Conservation (phyloP, 1,139 yeast species). For the Saccharomyces uvarum region DNA sequence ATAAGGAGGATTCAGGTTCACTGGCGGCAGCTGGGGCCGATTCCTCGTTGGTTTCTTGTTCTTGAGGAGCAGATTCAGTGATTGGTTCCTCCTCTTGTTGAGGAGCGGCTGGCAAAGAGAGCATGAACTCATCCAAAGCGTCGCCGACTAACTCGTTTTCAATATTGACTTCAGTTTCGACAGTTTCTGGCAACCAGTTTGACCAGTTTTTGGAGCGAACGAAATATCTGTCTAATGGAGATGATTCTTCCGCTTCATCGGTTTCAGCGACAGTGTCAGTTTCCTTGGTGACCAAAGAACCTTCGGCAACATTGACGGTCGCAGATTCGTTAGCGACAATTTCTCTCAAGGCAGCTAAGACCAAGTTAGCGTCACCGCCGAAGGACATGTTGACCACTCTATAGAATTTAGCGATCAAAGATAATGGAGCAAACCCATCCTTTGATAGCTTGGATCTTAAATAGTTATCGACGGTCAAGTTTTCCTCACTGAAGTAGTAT, state of each 20-base stretch:
- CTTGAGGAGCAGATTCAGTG: neutral
- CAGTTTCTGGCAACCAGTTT: constrained; percentile 17
- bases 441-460: constrained; percentile 26
- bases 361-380: constrained; percentile 29
- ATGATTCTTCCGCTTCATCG: constrained; percentile 9
- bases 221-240: constrained; percentile 20
- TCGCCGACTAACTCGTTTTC: constrained; percentile 19
- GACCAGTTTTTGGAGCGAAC: constrained; percentile 28
- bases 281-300: constrained; percentile 9
- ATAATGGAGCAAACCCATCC: constrained; percentile 30
- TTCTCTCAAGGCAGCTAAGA: constrained; percentile 32
- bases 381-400: constrained; percentile 31
- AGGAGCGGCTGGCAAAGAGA: constrained; percentile 13
- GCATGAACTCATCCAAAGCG: constrained; percentile 20
- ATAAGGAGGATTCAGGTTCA: constrained; percentile 2
- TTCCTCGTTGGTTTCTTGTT: constrained; percentile 2
- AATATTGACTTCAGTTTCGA: constrained; percentile 19
- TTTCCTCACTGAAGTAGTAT: constrained; percentile 83
- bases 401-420: constrained; percentile 29
- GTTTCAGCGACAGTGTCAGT: constrained; percentile 5
- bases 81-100: neutral
- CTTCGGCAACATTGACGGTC: constrained; percentile 27
- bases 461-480: constrained; percentile 40
- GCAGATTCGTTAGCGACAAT: constrained; percentile 27
- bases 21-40: constrained; percentile 3